Percentiles rank a stretch among this genome's conserved stretches.
Evolutionary conservation across 768 basidiomycete species (phyloP).

Genomic region (Mycena rebaudengoi): DNA sequence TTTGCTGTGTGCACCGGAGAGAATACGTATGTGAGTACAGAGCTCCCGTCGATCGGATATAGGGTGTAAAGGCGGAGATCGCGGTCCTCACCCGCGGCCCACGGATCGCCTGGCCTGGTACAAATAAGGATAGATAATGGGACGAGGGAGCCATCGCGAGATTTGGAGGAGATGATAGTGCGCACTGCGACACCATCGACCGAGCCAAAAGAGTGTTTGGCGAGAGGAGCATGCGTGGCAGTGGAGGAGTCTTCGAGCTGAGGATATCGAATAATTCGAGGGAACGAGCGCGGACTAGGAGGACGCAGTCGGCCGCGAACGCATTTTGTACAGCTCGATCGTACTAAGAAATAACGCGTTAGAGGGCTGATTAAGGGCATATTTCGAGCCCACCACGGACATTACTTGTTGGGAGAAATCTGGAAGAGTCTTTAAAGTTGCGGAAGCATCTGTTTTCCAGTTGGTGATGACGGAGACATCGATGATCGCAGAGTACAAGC

Average conservation of each 20-base stretch:
- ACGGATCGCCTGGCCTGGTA: constrained; percentile 67
- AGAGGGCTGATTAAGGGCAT: not conserved
- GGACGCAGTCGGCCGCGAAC: constrained; percentile 53
- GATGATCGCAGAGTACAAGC: constrained; percentile 58
- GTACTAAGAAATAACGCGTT: constrained; percentile 39
- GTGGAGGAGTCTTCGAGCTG: constrained; percentile 35
- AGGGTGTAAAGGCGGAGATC: constrained; percentile 63
- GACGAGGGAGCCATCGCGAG: not conserved
- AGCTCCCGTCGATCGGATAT: constrained; percentile 33
- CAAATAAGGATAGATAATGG: constrained; percentile 63
- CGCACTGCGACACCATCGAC: constrained; percentile 64
- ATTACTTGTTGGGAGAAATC: constrained; percentile 42
- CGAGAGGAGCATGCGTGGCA: constrained; percentile 45
- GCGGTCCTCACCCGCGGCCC: constrained; percentile 54
- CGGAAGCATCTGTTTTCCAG: constrained; percentile 58
- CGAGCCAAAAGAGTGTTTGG: constrained; percentile 70
- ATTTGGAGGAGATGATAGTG: constrained; percentile 7
- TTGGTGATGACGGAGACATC: constrained; percentile 60
- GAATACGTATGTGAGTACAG: constrained; percentile 48
- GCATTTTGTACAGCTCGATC: constrained; percentile 63
- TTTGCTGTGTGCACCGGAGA: constrained; percentile 53
- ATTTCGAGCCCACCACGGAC: not conserved
- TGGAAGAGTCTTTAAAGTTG: constrained; percentile 48
- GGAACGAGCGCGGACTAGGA: constrained; percentile 68
- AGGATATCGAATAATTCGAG: constrained; percentile 64